Evolutionary conservation across 345 rosid species (phyloP).

Genomic region (Gossypium thurberi): DNA sequence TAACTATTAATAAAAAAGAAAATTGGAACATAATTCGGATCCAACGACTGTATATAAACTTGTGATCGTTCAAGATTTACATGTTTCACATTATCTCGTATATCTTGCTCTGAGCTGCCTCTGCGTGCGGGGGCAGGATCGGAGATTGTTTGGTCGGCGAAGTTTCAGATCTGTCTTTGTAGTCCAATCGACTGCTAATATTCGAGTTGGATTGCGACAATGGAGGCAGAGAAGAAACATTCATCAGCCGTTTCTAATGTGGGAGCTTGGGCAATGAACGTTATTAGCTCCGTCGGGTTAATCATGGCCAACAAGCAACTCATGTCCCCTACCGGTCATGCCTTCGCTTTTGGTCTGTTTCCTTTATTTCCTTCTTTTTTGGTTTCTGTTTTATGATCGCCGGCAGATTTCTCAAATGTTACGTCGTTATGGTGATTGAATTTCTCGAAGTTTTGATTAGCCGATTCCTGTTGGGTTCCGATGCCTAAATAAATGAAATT

Average conservation of each 20-base stretch:
- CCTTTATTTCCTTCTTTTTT: not conserved
- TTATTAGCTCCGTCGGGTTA: constrained; percentile 16
- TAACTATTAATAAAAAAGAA: not conserved
- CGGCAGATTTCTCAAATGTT: not conserved
- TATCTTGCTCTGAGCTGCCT: not conserved
- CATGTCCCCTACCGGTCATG: constrained; percentile 13
- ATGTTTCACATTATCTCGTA: not conserved
- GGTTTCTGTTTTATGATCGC: not conserved
- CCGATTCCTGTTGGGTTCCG: not conserved
- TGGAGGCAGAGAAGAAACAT: constrained; percentile 13
- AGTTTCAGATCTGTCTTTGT: not conserved
- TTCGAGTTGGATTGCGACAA: not conserved
- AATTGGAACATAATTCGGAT: not conserved
- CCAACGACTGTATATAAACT: not conserved
- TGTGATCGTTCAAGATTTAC: not conserved
- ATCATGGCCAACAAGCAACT: constrained; percentile 23
- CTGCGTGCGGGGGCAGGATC: not conserved
- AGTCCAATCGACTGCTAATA: not conserved
- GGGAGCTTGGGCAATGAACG: constrained; percentile 23
- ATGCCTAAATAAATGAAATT: too few relatives aligned
- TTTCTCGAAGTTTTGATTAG: not conserved
- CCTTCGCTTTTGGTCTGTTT: constrained; percentile 14
- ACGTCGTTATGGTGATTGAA: not conserved
- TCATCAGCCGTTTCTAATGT: constrained; percentile 9
- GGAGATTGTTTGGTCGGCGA: not conserved